Base-by-base conservation (phyloP, 495 filamentous ascomycete genomes). In the Pseudomonodictys pantanalensis region DNA sequence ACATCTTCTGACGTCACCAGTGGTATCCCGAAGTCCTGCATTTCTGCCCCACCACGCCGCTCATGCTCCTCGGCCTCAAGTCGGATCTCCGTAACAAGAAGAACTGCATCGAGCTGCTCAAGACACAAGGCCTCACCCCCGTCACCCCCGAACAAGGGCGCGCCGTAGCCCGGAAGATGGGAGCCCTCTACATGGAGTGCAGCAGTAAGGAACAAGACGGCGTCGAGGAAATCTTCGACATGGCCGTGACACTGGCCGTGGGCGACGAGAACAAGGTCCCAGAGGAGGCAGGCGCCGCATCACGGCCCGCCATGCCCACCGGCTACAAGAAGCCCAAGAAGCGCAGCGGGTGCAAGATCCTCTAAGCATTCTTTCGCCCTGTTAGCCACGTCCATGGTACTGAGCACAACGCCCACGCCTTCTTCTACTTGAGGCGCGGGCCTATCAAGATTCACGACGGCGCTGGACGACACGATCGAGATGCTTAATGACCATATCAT, bases 11-110 rank as follows among this genome's bases (percentile, higher is more conserved):
- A 24, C 38, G 48, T 39, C 24, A 39, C 30, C 60, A 98, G 93
- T 98, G 93, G 93, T 98, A 96, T 68, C 93, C 93, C 58, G 93
- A 98, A 80, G 93, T 98, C 63, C 83, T 97, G 48, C 93, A 98
- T 72, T 98, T 98, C 79, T 97, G 93, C 76, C 95, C 93, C 9
- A 93, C 91, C 62, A 97, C 93, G 1, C 93, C 93, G 2, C 83
- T 98, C 47, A 87, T 98, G 72, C 88, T 98, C 23, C 87, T 96
- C 57, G 93, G 95, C 46, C 82, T 98, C 52, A 98, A 98, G 72
- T 96, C 92, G 43, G 93, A 98, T 72, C 86, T 98, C 51, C 92
- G 93, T 69, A 79, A 83, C 73, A 97, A 97, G 77, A 85, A 89
- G 70, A 90, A 88, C 33, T 97, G 92, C 76, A 95, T 97, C 74